These are phyloP conservation scores for Pichia pseudocactophila DNA, from an alignment of 805 yeast species.

Conservation along the genomic window DNA sequence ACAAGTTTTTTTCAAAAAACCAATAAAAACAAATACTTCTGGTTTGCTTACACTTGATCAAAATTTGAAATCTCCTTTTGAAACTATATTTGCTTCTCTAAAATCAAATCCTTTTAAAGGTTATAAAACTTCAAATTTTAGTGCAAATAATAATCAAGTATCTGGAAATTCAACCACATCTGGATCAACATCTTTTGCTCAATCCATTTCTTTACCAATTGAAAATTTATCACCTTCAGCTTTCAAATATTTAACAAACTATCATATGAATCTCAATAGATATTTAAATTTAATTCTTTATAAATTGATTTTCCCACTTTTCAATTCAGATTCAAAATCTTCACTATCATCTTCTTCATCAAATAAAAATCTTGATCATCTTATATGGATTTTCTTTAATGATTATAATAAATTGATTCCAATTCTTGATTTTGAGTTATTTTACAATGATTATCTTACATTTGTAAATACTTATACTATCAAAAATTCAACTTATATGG, in stretches of 20 bases:
- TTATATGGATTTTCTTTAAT: slow-evolving; percentile 40
- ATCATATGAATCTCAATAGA: slow-evolving; percentile 30
- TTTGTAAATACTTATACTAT: slow-evolving; percentile 32
- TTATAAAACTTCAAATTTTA: slow-evolving; percentile 13
- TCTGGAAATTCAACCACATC: neutral
- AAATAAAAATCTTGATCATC: slow-evolving; percentile 34
- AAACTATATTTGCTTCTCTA: slow-evolving; percentile 17
- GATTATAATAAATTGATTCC: slow-evolving; percentile 48
- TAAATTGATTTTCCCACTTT: slow-evolving; percentile 27
- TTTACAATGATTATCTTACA: slow-evolving; percentile 45
- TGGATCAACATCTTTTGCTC: neutral
- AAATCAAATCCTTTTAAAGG: slow-evolving; percentile 25
- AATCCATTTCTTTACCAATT: slow-evolving; percentile 1
- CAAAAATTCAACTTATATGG: slow-evolving; percentile 27
- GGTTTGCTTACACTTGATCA: slow-evolving; percentile 23
- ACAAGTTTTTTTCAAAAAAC: slow-evolving; percentile 1
- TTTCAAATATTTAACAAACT: slow-evolving; percentile 19
- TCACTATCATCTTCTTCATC: slow-evolving; percentile 7
- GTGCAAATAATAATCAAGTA: neutral
- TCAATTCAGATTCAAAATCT: slow-evolving; percentile 11
- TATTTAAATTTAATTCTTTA: slow-evolving; percentile 27
- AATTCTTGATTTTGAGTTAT: slow-evolving; percentile 42
- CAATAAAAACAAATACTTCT: slow-evolving; percentile 13
- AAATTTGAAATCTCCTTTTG: slow-evolving; percentile 21
- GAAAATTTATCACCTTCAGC: neutral